Base-by-base conservation (phyloP, 768 basidiomycete genomes). In the Suillus variegatus region DNA sequence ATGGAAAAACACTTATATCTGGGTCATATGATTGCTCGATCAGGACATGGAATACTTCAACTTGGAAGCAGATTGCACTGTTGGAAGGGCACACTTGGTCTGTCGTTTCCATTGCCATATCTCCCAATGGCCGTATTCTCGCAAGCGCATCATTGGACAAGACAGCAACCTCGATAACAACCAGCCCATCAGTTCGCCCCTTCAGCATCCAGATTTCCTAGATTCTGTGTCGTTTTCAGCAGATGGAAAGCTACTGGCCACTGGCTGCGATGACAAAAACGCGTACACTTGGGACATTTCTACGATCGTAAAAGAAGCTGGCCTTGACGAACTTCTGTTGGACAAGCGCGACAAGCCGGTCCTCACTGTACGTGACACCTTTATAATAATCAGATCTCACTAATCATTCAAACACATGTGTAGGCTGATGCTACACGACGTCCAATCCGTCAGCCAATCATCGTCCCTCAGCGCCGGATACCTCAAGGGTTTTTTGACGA, bases 161-260 rank as follows among this genome's bases (percentile, higher is more conserved):
- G 0, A 46, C 44, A 46, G 44, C 8, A 46, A n/a, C 20, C 20
- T 46, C 9, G 44, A 46, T 8, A 10, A 46, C 44, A n/a, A n/a
- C 20, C 44, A 46, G 44, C 44, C 20, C 20, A 46, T n/a, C 20
- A n/a, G 20, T n/a, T 46, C 3, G 0, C 10, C 20, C 9, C 46
- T 46, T 1, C 46, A 46, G 0, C 46, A n/a, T 46, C 20, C 10
- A 46, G 0, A 0, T 5, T 0, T 0, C 0, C n/a, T n/a, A 1
- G 0, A 0, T n/a, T n/a, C 4, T 2, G 46, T 47, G n/a, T 47
- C n/a, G 4, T 47, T 47, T 47, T 47, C n/a, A 0, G 46, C 10
- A n/a, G 20, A 47, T 47, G 46, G 46, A 3, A 47, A 12, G 10
- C 10, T 47, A 12, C 46, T 47, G 1, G 20, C n/a, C 46, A n/a